phyloP scores from a whole-genome alignment of 1,139 yeast species.

The Candida albicans region DNA sequence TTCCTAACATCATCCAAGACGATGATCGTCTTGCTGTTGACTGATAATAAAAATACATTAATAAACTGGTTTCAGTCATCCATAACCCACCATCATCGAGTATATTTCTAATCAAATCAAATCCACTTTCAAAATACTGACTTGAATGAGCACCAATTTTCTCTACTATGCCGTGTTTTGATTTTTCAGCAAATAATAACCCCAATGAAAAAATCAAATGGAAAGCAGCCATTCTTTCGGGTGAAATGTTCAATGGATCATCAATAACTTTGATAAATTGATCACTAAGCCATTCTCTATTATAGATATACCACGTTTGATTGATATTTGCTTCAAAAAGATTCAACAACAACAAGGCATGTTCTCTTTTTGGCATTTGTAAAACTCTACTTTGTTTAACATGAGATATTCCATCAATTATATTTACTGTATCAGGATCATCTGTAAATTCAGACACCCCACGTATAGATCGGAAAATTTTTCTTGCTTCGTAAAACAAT shows the following conservation, averaged over 20 bases:
- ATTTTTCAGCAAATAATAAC: constrained; percentile 13
- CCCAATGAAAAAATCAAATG: constrained; percentile 15
- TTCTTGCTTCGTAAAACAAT: constrained; percentile 23
- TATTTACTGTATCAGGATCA: constrained; percentile 10
- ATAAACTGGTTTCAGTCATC: constrained; percentile 39
- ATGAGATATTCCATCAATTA: constrained; percentile 10
- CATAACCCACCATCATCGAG: constrained; percentile 26
- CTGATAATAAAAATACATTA: constrained; percentile 38
- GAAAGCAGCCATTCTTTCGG: constrained; percentile 13
- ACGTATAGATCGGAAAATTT: constrained; percentile 17
- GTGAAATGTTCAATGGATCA: constrained; percentile 8
- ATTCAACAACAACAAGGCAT: constrained; percentile 7
- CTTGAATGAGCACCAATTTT: constrained; percentile 8
- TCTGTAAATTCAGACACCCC: constrained; percentile 14
- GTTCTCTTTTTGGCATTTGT: constrained; percentile 11
- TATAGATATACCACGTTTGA: constrained; percentile 14
- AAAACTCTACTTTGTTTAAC: neutral
- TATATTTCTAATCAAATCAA: constrained; percentile 11
- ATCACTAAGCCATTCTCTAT: constrained; percentile 10
- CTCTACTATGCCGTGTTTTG: constrained; percentile 9
- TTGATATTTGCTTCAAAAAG: constrained; percentile 11
- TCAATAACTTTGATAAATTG: constrained; percentile 10
- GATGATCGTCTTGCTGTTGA: constrained; percentile 36
- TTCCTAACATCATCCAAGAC: constrained; percentile 31
- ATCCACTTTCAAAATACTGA: constrained; percentile 16